Evolutionary conservation across 2,329 filamentous ascomycete genomes (phyloP), one percentile per base, ranked within the genome.

Genomic region (Chaetoscypha palmicola): DNA sequence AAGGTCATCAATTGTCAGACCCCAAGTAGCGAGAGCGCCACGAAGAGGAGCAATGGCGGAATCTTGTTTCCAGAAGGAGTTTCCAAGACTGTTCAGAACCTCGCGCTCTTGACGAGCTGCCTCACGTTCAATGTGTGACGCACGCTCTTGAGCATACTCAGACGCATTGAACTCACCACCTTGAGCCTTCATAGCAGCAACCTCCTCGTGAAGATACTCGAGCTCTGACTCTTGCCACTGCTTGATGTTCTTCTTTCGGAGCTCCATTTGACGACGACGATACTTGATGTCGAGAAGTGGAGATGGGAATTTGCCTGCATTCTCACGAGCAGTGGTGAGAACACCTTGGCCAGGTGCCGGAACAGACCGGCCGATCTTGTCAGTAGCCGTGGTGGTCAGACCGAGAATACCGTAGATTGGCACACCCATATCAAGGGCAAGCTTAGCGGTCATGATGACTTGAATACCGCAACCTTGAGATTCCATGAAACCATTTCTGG

Each of bases 41-140:
- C 92, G 90, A 33, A 98, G 80, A 62, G 94, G 92, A 61, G 92
- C 91, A 62, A 98, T 98, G 60, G 81, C 83, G 33, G 88, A 73
- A 64, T 98, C 91, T 61, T 87, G 83, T 76, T 92, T 96, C 92
- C 94, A 98, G 79, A 98, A 98, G 69, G 86, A 89, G 76, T 98
- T 98, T 63, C 94, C 92, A 57, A 95, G 79, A 68, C 88, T 94
- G 67, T 82, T 83, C 50, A 95, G 79, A 14, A 91, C 87, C 55
- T 97, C 91, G 70, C 90, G 94, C 69, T 91, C 88, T 66, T 98
- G 91, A 55, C 92, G 81, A 54, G 76, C 73, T 40, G 91, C 89
- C 68, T 98, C 87, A 16, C 74, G 84, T 66, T 94, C 85, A 57
- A 97, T 91, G 66, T 97, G 91, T 43, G 74, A 68, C 32, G 86